Evolutionary conservation across 805 yeast genomes (phyloP).

Genomic region (Isabelozyma heimii): DNA sequence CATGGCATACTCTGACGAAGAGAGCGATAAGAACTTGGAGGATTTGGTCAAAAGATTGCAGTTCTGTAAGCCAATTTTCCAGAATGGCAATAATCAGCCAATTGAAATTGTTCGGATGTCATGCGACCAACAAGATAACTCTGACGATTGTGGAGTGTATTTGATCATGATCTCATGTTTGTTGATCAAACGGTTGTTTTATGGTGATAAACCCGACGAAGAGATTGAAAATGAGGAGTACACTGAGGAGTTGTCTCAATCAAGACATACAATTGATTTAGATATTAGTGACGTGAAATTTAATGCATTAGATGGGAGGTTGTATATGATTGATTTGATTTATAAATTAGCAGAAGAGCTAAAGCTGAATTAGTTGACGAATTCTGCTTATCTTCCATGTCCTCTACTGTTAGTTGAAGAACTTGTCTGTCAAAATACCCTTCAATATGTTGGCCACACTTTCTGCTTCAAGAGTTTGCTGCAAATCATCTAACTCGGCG

Average conservation of each 20-base stretch:
- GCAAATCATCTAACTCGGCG: constrained; percentile 8
- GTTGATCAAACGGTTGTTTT: constrained; percentile 26
- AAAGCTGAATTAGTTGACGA: neutral
- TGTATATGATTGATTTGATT: constrained; percentile 32
- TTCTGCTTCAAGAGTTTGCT: constrained; percentile 18
- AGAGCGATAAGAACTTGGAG: constrained; percentile 23
- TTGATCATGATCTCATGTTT: constrained; percentile 38
- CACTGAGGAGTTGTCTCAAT: constrained; percentile 8
- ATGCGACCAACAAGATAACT: constrained; percentile 62
- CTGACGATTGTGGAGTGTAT: constrained; percentile 63
- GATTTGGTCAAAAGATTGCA: constrained; percentile 20
- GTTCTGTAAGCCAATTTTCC: constrained; percentile 18
- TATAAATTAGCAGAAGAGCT: neutral
- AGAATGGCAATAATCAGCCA: constrained; percentile 13
- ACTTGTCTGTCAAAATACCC: constrained; percentile 23
- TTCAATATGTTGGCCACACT: constrained; percentile 25
- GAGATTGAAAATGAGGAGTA: constrained; percentile 1
- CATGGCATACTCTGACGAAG: constrained; percentile 37
- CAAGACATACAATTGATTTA: constrained; percentile 26
- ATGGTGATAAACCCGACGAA: constrained; percentile 4
- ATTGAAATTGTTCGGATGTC: constrained; percentile 26
- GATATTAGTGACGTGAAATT: constrained; percentile 39
- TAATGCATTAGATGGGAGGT: constrained; percentile 48
- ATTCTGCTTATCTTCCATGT: no score
- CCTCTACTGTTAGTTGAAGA: constrained; percentile 14